phyloP scores from a whole-genome alignment of 2,329 filamentous ascomycete genomes.

The Colletotrichum sidae region DNA sequence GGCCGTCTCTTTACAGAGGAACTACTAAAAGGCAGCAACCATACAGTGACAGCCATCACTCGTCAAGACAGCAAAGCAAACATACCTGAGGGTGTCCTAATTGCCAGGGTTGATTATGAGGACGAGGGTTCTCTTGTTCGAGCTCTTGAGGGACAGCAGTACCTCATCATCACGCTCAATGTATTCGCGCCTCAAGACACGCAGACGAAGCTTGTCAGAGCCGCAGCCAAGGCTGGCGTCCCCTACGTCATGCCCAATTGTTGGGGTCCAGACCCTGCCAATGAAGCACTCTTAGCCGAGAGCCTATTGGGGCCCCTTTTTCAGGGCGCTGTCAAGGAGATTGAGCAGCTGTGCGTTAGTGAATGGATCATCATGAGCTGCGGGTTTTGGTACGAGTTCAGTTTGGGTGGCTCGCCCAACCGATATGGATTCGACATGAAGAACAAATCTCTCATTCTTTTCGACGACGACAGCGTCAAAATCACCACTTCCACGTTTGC shows the following conservation, averaged over 20 bases:
- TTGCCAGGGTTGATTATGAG: slow-evolving; percentile 57
- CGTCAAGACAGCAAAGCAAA: slow-evolving; percentile 55
- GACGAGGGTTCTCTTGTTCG: slow-evolving; percentile 55
- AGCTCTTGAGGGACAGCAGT: slow-evolving; percentile 65
- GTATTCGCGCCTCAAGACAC: slow-evolving; percentile 53
- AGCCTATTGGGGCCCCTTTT: slow-evolving; percentile 23
- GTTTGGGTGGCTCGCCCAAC: slow-evolving; percentile 47
- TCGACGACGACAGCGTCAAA: slow-evolving; percentile 66
- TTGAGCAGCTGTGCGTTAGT: slow-evolving; percentile 50
- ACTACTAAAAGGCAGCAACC: slow-evolving; percentile 62
- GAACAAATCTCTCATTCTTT: slow-evolving; percentile 56
- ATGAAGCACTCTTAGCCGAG: slow-evolving; percentile 4
- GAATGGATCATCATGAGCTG: slow-evolving; percentile 51
- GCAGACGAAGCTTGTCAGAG: slow-evolving; percentile 58
- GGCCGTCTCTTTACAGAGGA: slow-evolving; percentile 53
- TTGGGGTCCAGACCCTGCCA: slow-evolving; percentile 48
- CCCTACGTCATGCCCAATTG: slow-evolving; percentile 64
- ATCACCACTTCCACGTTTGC: slow-evolving; percentile 70
- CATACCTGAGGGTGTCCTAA: slow-evolving; percentile 57
- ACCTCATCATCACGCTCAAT: slow-evolving; percentile 62
- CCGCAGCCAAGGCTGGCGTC: slow-evolving; percentile 63
- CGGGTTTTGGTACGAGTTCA: slow-evolving; percentile 67
- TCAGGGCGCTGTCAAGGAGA: slow-evolving; percentile 45
- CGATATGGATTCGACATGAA: slow-evolving; percentile 63
- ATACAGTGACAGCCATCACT: slow-evolving; percentile 64